Base-by-base conservation (phyloP, 2,329 filamentous ascomycete genomes). In the Sporothrix luriei region DNA sequence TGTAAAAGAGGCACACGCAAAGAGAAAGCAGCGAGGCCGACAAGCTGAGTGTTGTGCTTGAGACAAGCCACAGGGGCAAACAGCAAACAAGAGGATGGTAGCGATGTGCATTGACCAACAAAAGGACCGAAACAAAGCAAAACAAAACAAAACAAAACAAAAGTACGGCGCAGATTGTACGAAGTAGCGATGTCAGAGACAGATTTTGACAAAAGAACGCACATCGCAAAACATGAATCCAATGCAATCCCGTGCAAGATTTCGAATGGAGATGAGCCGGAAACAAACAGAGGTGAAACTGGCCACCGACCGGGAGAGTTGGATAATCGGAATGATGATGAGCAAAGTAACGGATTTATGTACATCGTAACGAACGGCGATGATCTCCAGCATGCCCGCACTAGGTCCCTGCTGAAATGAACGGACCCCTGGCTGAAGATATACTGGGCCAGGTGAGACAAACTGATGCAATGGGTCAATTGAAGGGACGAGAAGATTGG, bases 341-440 rank as follows among this genome's bases (percentile, higher is more conserved):
- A 5, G 13, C 24, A 48, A 38, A 62, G 38, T 1, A 4, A n/a
- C 54, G 9, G 55, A 2, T 19, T 7, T 16, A n/a, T 19, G 19
- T 7, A 57, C 40, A 13, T 3, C 3, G 9, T 13, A 59, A 40
- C 21, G 29, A 59, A 38, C 9, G 29, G 55, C 55, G 55, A 43
- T 43, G 55, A 61, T 43, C 33, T 61, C 55, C 55, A 61, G 55
- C 33, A 61, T 61, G 52, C 26, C 33, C 38, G 33, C n/a, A 43
- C n/a, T 38, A n/a, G 33, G 29, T 9, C 33, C 55, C 33, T 43
- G 55, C 29, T 40, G 24, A 21, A 16, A 40, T 19, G n/a, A n/a
- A 40, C 21, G 19, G 55, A 59, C 55, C 55, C 57, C n/a, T 62
- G 57, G 57, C 38, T 62, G 57, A 62, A 62, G 57, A 62, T 26